Evolutionary conservation across 768 basidiomycete genomes (phyloP).

Genomic region (Amanita phalloides): DNA sequence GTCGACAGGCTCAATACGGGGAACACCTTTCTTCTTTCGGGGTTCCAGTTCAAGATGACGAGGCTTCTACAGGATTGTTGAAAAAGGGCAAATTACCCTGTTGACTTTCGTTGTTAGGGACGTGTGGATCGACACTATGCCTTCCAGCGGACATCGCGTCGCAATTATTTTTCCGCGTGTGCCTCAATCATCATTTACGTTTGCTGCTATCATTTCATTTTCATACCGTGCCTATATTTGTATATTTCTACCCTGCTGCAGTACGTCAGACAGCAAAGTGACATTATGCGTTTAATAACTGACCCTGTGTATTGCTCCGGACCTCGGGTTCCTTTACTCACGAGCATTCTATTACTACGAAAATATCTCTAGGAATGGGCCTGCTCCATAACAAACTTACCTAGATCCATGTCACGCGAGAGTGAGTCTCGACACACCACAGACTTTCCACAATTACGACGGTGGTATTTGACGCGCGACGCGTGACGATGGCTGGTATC

Average conservation of each 20-base stretch:
- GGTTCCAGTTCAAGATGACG: background rate
- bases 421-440: too few species aligned
- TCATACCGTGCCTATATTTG: constrained; percentile 1
- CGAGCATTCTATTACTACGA: too few species aligned
- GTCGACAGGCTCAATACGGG: constrained; percentile 10
- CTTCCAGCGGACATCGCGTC: too few species aligned
- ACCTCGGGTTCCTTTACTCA: too few species aligned
- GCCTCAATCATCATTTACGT: background rate
- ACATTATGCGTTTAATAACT: too few species aligned
- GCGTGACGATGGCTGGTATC: too few species aligned
- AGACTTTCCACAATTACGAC: too few species aligned
- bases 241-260: background rate
- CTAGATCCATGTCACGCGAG: too few species aligned
- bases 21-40: background rate
- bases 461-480: too few species aligned
- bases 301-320: too few species aligned
- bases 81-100: background rate
- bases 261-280: background rate
- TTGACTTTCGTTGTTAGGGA: background rate
- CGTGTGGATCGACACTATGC: background rate
- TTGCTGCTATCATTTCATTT: background rate
- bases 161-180: background rate
- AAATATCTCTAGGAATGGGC: too few species aligned
- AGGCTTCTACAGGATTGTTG: background rate
- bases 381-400: too few species aligned